Evolutionary conservation across 331 rosid genomes (phyloP).

Genomic region (Erythrophleum ivorense): DNA sequence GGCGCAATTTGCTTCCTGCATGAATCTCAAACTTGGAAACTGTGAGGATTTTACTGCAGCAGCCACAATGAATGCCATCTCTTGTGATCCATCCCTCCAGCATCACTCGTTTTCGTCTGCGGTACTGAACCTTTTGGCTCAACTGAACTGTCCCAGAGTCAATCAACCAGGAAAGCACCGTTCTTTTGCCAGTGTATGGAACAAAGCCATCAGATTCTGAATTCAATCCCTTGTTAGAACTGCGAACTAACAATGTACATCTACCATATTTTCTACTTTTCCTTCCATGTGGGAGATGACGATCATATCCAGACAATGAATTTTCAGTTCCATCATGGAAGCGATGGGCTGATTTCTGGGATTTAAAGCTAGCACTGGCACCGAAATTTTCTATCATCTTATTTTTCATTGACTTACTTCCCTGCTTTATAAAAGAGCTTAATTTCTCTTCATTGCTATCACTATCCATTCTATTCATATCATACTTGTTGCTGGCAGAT

Average conservation of each 20-base stretch:
- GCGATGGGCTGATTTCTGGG: constrained; percentile 52
- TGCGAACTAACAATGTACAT: constrained; percentile 79
- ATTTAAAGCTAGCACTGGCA: constrained; percentile 55
- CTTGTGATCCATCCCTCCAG: constrained; percentile 97
- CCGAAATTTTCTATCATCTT: constrained; percentile 67
- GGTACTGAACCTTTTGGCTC: constrained; percentile 88
- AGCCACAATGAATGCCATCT: constrained; percentile 96
- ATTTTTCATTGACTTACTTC: constrained; percentile 72
- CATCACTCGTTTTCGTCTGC: constrained; percentile 76
- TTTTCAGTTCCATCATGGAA: constrained; percentile 56
- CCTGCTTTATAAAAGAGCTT: constrained; percentile 84
- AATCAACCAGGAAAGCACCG: constrained; percentile 92
- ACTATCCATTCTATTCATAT: constrained; percentile 67
- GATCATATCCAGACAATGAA: constrained; percentile 53
- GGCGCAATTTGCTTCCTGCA: constrained; percentile 93
- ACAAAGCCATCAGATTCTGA: constrained; percentile 84
- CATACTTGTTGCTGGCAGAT: constrained; percentile 53
- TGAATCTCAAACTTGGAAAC: constrained; percentile 94
- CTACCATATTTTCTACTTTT: constrained; percentile 80
- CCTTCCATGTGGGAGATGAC: constrained; percentile 69
- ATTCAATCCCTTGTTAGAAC: constrained; percentile 71
- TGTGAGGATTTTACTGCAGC: constrained; percentile 96
- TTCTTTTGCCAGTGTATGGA: constrained; percentile 82
- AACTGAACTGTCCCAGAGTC: constrained; percentile 79
- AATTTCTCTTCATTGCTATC: constrained; percentile 83